Percentiles rank a stretch among this genome's conserved stretches.
phyloP scores from a whole-genome alignment of 306 rosid genomes.

The Vachellia collinsii region DNA sequence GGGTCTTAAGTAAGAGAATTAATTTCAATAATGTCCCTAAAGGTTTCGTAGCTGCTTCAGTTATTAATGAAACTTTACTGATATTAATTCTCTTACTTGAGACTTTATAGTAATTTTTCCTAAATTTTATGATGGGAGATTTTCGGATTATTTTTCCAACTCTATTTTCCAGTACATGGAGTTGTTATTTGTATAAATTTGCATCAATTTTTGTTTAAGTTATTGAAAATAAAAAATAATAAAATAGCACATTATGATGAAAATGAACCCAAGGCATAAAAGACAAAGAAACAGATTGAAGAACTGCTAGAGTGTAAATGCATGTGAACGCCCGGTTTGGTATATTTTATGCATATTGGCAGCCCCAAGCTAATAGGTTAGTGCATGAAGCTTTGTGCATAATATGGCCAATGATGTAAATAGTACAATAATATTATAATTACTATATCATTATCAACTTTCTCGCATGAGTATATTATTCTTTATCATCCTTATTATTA shows the following conservation, averaged over 20 bases:
- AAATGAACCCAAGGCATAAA: not conserved
- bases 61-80: no score
- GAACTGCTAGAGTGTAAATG: not conserved
- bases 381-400: constrained; percentile 45
- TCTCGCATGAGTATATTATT: not conserved
- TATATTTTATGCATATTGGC: not conserved
- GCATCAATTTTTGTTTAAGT: not conserved
- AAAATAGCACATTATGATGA: not conserved
- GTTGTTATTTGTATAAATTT: no score
- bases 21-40: no score
- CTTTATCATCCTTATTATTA: no score
- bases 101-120: no score
- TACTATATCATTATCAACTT: constrained; percentile 39
- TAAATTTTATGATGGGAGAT: no score
- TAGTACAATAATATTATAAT: constrained; percentile 30
- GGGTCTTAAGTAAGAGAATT: no score
- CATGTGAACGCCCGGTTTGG: not conserved
- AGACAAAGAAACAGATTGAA: not conserved
- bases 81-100: no score
- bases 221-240: not conserved
- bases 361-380: constrained; percentile 15
- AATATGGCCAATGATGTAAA: constrained; percentile 29
- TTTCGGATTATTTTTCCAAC: not conserved
- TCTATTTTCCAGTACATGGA: no score
- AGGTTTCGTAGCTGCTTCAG: no score